Evolutionary conservation across 495 filamentous ascomycete species (phyloP), one percentile per base, ranked within the genome.

Genomic region (Podospora pseudopauciseta): DNA sequence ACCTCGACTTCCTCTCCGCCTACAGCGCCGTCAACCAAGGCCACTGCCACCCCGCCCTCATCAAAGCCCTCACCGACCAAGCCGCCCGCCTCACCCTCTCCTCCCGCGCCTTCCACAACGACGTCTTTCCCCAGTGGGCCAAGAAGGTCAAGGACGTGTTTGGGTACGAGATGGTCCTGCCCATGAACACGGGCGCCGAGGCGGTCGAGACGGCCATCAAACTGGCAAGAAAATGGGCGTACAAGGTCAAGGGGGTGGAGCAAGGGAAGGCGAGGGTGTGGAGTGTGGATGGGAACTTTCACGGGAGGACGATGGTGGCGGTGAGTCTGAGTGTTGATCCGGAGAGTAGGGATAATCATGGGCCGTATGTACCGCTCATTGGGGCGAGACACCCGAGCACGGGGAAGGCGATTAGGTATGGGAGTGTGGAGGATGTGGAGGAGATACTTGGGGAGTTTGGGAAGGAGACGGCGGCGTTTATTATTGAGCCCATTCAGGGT

Each of bases 11-110:
- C 84, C 88, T 99, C 62, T 97, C 93, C 60, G 96, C 95, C 65
- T 99, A 99, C 86, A 94, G 91, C 63, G 95, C 95, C 62, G 92
- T 99, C 76, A 99, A 99, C 81, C 95, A 99, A 79, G 95, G 95
- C 68, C 95, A 99, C 81, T 99, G 94, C 76, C 96, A 99, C 82
- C 96, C 94, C 9, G 94, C 95, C 80, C 86, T 99, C 62, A 86
- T 99, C 68, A 90, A 91, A 68, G 94, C 93, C 28, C 83, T 99
- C 63, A 89, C 89, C 55, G 91, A 97, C 68, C 95, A 99, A 80
- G 96, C 95, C 57, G 88, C 88, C 68, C 88, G 93, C 19, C 80
- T 99, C 78, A 97, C 95, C 2, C 86, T 99, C 68, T 97, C 93
- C 78, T 97, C 93, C 62, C 89, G 95, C 64, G 95, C 95, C 32